phyloP scores from a whole-genome alignment of 2,329 filamentous ascomycete species.

The Sclerotinia glacialis region DNA sequence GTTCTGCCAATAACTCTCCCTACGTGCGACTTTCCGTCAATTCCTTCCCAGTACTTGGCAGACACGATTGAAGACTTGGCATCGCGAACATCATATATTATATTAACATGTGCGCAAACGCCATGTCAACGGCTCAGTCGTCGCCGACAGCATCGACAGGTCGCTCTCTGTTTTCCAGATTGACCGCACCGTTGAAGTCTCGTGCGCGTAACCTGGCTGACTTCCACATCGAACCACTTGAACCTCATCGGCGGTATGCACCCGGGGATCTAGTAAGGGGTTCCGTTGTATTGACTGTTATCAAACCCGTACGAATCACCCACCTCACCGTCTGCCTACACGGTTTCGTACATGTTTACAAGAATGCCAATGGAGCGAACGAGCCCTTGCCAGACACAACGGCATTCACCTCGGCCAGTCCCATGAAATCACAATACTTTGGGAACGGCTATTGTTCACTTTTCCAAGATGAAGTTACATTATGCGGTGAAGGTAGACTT shows the following conservation, averaged over 20 bases:
- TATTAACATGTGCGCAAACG: conserved; percentile 39
- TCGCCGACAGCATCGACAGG: conserved; percentile 31
- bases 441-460: conserved; percentile 77
- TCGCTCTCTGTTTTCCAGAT: conserved; percentile 41
- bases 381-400: conserved; percentile 43
- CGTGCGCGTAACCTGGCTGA: conserved; percentile 66
- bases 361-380: conserved; percentile 57
- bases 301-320: conserved; percentile 74
- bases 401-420: conserved; percentile 39
- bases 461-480: conserved; percentile 77
- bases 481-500: conserved; percentile 75
- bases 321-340: conserved; percentile 76
- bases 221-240: conserved; percentile 73
- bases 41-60: conserved; percentile 33
- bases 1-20: conserved; percentile 15
- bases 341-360: conserved; percentile 77
- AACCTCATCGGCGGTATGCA: conserved; percentile 73
- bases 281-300: conserved; percentile 67
- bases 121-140: conserved; percentile 32
- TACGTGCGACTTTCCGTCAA: conserved; percentile 20
- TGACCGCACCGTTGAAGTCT: conserved; percentile 47
- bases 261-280: conserved; percentile 73
- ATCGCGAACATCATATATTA: conserved; percentile 26
- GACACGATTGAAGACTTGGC: conserved; percentile 26
- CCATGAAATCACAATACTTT: conserved; percentile 54